These are phyloP conservation scores for Paecilomyces sp. DNA, from an alignment of 2,329 filamentous ascomycete genomes.

Conservation along the genomic window DNA sequence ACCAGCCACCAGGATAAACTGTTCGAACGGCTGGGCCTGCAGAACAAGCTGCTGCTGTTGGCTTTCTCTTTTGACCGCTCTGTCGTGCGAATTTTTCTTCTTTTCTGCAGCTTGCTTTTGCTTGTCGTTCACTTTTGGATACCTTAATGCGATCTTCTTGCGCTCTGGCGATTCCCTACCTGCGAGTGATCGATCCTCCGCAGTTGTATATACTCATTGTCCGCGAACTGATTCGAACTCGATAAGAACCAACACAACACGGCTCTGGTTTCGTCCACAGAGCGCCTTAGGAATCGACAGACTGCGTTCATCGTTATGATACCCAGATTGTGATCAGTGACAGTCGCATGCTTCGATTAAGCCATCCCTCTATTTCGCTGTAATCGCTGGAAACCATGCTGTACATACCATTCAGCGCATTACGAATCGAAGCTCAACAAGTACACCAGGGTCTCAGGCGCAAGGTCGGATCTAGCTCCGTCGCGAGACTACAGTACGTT, in stretches of 20 bases:
- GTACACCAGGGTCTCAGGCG: not conserved
- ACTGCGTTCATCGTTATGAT: not conserved
- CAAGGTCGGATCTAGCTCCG: not conserved
- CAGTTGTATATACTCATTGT: not conserved
- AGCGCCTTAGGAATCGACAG: not conserved
- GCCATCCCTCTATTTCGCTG: not conserved
- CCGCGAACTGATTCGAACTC: not conserved
- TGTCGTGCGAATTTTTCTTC: not conserved
- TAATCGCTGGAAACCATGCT: not conserved
- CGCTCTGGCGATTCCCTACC: not conserved
- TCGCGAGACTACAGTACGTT: not conserved
- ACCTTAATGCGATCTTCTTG: not conserved
- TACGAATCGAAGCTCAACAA: not conserved
- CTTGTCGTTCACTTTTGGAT: not conserved
- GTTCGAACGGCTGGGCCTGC: conserved; percentile 4
- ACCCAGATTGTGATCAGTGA: not conserved
- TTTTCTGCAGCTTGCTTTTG: not conserved
- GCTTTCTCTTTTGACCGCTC: not conserved
- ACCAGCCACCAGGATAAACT: conserved; percentile 11
- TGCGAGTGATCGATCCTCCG: not conserved
- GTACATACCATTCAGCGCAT: not conserved
- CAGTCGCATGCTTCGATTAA: not conserved
- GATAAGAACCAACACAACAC: not conserved
- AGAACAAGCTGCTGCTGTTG: not conserved
- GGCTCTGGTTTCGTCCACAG: not conserved